Conservation (phyloP, 1,139 yeast genomes). For the Blastobotrys proliferans region DNA sequence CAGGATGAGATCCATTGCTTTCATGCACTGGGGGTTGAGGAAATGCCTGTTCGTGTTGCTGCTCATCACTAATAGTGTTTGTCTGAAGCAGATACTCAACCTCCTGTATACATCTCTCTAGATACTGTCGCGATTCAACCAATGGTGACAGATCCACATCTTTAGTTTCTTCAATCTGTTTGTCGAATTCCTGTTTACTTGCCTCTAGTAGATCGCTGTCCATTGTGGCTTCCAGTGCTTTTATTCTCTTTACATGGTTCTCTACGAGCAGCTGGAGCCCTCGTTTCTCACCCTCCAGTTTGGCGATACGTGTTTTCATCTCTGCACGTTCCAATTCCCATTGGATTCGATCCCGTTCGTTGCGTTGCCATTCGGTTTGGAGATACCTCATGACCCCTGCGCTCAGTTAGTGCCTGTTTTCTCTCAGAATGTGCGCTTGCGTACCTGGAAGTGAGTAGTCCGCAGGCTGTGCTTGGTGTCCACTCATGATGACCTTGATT, state of each 20-base stretch:
- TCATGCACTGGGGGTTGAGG: background rate
- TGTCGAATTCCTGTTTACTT: conserved; percentile 18
- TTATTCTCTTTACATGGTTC: conserved; percentile 29
- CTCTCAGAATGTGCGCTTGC: conserved; percentile 6
- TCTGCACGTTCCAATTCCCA: conserved; percentile 55
- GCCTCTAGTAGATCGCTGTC: conserved; percentile 1
- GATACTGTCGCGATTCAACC: conserved; percentile 31
- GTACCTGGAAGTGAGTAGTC: conserved; percentile 35
- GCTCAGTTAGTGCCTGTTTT: conserved; percentile 10
- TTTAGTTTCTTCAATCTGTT: conserved; percentile 14
- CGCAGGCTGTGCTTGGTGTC: conserved; percentile 26
- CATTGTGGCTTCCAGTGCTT: conserved; percentile 23
- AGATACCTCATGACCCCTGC: conserved; percentile 55
- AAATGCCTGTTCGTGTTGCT: conserved; percentile 1
- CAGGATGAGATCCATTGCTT: background rate
- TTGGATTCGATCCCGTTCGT: conserved; percentile 52
- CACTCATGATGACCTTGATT: too few species aligned
- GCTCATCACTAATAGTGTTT: too few species aligned
- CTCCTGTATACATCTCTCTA: conserved; percentile 36
- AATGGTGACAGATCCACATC: conserved; percentile 29
- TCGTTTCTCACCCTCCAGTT: conserved; percentile 39
- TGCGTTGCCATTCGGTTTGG: conserved; percentile 54
- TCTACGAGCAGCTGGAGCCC: conserved; percentile 31
- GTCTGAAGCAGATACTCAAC: conserved; percentile 34
- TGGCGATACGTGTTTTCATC: conserved; percentile 43